Base-by-base conservation (phyloP, 495 filamentous ascomycete genomes). In the Aspergillus steynii region DNA sequence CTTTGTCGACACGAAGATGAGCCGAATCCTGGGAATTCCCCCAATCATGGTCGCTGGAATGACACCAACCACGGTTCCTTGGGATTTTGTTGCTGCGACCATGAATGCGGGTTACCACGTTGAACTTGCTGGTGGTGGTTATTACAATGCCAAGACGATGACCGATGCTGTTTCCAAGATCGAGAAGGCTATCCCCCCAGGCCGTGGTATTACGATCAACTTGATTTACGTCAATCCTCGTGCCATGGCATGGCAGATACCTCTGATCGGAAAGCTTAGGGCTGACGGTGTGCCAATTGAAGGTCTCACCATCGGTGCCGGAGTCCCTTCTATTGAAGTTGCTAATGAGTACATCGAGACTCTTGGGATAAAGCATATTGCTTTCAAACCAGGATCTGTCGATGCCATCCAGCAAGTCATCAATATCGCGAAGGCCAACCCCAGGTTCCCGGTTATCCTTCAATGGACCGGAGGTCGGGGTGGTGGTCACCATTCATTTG, bases 1-100 rank as follows among this genome's bases (percentile, higher is more conserved):
- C 0, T 96, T 89, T 59, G 95, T 99, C 29, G 93, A 97, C 76
- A 99, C 95, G 48, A 97, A 96, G 83, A 97, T 99, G 91, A 97
- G 92, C 77, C 83, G 93, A 65, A 79, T 97, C 26, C 80, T 98
- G 37, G 93, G 95, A 42, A 82, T 96, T 15, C 93, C 95, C 12
- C 95, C 90, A 0, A 79, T 98, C 54, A 90, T 97, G 87, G 92
- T 97, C 14, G 91, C 94, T 37, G 94, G 93, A 68, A 98, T 98
- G 94, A 98, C 93, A 2, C 94, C 93, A 15, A 89, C 88, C 63
- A 98, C 93, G 15, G 93, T 96, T 2, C 86, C 93, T 29, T 96
- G 91, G 91, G 92, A 97, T 69, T 97, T 98, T 66, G 90, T 97
- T 45, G 90, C 91, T n/a, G 91, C 93, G 1, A 93, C 90, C 0